Evolutionary conservation across 1,284 basidiomycete species (phyloP).

Genomic region (Trichosporon sp.): DNA sequence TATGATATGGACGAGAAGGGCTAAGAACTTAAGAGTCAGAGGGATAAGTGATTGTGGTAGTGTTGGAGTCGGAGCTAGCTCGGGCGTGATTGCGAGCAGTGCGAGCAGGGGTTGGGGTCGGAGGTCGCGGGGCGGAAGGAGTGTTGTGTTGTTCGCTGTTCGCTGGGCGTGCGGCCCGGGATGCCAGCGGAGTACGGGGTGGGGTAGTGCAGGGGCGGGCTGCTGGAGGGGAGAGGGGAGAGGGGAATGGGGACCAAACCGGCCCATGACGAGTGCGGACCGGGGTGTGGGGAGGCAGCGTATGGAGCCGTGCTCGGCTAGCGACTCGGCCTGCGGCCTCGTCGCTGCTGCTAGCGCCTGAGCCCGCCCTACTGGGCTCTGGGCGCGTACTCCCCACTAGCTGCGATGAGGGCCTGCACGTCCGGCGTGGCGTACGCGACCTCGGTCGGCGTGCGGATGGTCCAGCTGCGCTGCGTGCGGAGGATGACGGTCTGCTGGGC

Average conservation of each 20-base stretch:
- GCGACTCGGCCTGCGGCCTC: background rate
- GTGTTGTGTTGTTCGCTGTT: too few species aligned
- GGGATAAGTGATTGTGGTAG: background rate
- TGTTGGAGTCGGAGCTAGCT: too few species aligned
- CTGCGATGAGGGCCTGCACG: conserved; percentile 32
- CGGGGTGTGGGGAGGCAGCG: background rate
- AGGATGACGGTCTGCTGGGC: conserved; percentile 94
- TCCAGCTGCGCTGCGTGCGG: conserved; percentile 89
- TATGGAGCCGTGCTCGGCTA: background rate
- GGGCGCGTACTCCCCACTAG: conserved; percentile 28
- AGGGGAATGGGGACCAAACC: too few species aligned
- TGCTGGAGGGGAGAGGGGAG: too few species aligned
- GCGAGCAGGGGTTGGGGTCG: too few species aligned
- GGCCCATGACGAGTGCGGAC: too few species aligned
- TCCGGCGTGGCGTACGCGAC: conserved; percentile 71
- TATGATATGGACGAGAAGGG: too few species aligned
- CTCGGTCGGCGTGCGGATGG: conserved; percentile 75
- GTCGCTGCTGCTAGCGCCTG: background rate
- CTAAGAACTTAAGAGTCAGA: background rate
- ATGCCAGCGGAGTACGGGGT: too few species aligned
- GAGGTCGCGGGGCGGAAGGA: too few species aligned
- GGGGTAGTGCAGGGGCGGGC: too few species aligned
- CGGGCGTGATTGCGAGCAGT: too few species aligned
- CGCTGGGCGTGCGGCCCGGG: too few species aligned
- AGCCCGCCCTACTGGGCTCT: background rate